Percentiles rank a stretch among this genome's conserved stretches.
Conservation (phyloP, 1,139 yeast species). For the Suhomyces maxii region DNA sequence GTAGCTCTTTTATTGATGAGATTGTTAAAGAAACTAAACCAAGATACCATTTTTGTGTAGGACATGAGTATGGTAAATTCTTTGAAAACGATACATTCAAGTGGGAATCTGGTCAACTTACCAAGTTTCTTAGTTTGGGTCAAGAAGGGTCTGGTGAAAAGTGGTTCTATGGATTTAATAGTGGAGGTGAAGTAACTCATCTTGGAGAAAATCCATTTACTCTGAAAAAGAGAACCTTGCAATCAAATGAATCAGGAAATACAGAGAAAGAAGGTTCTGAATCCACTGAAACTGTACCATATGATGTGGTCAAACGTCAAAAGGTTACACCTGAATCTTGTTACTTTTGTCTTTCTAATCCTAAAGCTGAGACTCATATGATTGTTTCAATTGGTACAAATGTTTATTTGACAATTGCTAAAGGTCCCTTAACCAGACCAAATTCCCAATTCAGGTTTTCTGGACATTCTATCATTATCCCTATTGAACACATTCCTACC, state of each 20-base stretch:
- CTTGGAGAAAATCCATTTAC: slow-evolving; percentile 42
- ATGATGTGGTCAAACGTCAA: slow-evolving; percentile 6
- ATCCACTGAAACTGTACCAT: background rate
- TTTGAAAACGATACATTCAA: slow-evolving; percentile 59
- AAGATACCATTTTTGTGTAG: slow-evolving; percentile 64
- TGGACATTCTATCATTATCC: slow-evolving; percentile 84
- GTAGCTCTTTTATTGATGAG: slow-evolving; percentile 42
- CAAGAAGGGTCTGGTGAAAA: slow-evolving; percentile 55
- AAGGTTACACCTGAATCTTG: slow-evolving; percentile 57
- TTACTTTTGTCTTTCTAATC: slow-evolving; percentile 83
- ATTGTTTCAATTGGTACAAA: slow-evolving; percentile 70
- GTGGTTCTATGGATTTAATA: slow-evolving; percentile 75
- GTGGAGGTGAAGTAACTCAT: slow-evolving; percentile 19
- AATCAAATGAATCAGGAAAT: background rate
- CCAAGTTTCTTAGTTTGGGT: slow-evolving; percentile 67
- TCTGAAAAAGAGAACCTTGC: background rate
- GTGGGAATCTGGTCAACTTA: slow-evolving; percentile 47
- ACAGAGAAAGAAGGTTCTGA: background rate
- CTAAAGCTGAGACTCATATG: slow-evolving; percentile 77
- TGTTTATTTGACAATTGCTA: slow-evolving; percentile 75
- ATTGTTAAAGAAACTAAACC: slow-evolving; percentile 51
- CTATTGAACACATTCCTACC: slow-evolving; percentile 71
- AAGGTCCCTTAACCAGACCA: slow-evolving; percentile 76
- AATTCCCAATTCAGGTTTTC: slow-evolving; percentile 51
- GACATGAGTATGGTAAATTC: slow-evolving; percentile 48